Evolutionary conservation across 2,329 filamentous ascomycete species (phyloP), one percentile per base, ranked within the genome.

Genomic region (Penicillium thymicola): DNA sequence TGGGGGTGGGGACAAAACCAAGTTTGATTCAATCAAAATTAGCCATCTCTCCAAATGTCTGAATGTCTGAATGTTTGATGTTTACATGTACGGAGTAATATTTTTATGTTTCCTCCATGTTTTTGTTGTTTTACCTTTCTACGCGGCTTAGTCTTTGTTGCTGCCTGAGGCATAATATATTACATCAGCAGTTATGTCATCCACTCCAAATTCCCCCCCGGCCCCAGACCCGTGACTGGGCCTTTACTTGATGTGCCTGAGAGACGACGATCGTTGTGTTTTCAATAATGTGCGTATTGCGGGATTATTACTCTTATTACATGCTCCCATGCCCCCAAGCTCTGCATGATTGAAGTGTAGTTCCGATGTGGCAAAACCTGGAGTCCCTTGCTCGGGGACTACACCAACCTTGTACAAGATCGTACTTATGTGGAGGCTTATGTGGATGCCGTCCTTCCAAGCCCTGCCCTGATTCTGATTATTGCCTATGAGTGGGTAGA

Each of bases 111-210:
- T 16, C 36, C 23, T 14, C 14, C 27, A 40, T 36, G 44, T 36
- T 46, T 23, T 45, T 25, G 16, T 28, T n/a, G 41, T 28, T 27
- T 46, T 16, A 16, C 21, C 21, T 21, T 25, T 25, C 47, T 30
- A 51, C 25, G 36, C 34, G 46, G 37, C 27, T 44, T 36, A 21
- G 7, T 10, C 21, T 4, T 11, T 3, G 5, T 51, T 8, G 0
- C 1, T 23, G 43, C 51, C 51, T 54, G 18, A 48, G 49, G 49
- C 44, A 14, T 1, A 0, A 8, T 1, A 1, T 8, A 23, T 41
- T 54, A 54, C 21, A 18, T 54, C 51, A 54, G 37, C 43, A 6
- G 4, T 13, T 54, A 50, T 43, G 45, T 54, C 37, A 54, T 40
- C 27, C 21, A 25, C 45, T 23, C 25, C 5, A 6, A 49, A 21